Base-by-base conservation (phyloP, 2,329 filamentous ascomycete species). In the Aspergillus sp. region DNA sequence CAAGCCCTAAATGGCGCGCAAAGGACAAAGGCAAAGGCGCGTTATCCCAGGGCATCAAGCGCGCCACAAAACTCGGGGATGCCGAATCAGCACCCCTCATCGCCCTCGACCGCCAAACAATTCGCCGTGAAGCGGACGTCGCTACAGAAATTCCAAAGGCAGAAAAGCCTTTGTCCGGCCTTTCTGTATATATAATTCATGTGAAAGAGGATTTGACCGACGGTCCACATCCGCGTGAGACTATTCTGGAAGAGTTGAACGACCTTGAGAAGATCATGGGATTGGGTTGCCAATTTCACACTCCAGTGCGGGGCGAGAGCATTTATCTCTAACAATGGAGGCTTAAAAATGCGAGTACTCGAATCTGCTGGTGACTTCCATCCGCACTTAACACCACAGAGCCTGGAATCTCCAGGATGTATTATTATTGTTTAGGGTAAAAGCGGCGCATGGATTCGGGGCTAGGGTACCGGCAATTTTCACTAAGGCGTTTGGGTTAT, bases 151-250 rank as follows among this genome's bases (percentile, higher is more conserved):
- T 33, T 23, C 31, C 48, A 4, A 43, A 50, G 41, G 45, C 40
- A 4, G 56, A 58, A 57, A 70, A 68, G 49, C 86, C 87, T 6
- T 79, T 99, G 4, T 79, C 81, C 52, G 92, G 91, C 0, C 71
- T 98, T 27, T 89, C 86, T 62, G 80, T 99, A 1, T 87, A 97
- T 50, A 86, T 98, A 55, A 98, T 98, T 39, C 95, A 99, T 70
- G 85, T 98, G 68, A 99, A 99, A 73, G 93, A 98, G 63, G 88
- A 84, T 21, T 77, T 97, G 55, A 79, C 82, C 8, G 92, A 96
- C 70, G 90, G 86, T 0, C 84, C 85, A 24, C 73, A 77, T 48
- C 85, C 83, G 2, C 83, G 80, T 37, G 86, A 90, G 3, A 82
- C 76, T 2, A 96, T 98, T 37, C 67, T 95, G 21, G 70, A 79